Conservation (phyloP, 2,329 filamentous ascomycete genomes). For the Pezicula carpinea region DNA sequence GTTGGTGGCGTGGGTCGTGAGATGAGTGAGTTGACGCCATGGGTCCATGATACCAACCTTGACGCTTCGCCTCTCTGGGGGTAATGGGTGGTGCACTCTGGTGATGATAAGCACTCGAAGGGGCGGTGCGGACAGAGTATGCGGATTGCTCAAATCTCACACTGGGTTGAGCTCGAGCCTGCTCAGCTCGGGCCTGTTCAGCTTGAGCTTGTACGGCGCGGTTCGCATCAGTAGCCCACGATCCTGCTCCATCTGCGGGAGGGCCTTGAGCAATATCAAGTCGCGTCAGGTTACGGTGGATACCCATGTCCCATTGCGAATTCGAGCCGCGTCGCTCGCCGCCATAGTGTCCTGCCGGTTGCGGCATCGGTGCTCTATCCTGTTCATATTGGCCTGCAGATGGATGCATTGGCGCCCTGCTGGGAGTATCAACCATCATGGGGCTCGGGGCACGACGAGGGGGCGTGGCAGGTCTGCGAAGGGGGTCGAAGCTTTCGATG, state of each 20-base stretch:
- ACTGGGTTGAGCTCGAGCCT: constrained; percentile 39
- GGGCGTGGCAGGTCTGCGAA: constrained; percentile 59
- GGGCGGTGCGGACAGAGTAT: constrained; percentile 29
- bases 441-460: constrained; percentile 65
- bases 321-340: constrained; percentile 40
- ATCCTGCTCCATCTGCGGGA: constrained; percentile 45
- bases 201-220: constrained; percentile 50
- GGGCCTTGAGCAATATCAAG: constrained; percentile 57
- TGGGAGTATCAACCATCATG: constrained; percentile 64
- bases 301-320: constrained; percentile 58
- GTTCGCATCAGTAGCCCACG: constrained; percentile 54
- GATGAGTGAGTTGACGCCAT: constrained; percentile 19
- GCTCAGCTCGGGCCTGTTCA: constrained; percentile 51
- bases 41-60: constrained; percentile 67
- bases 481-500: constrained; percentile 85
- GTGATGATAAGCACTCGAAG: constrained; percentile 36
- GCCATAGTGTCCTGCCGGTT: constrained; percentile 28
- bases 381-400: neutral
- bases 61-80: constrained; percentile 58
- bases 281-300: constrained; percentile 62
- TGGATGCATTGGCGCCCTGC: constrained; percentile 10
- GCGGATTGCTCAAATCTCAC: constrained; percentile 52
- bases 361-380: constrained; percentile 8
- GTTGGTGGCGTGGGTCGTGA: constrained; percentile 30
- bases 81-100: constrained; percentile 55